A percentile compares a stretch with the other conserved stretches of the same genome.
Evolutionary conservation across 2,329 filamentous ascomycete species (phyloP).

Genomic region (Calonectria multiphialidica): DNA sequence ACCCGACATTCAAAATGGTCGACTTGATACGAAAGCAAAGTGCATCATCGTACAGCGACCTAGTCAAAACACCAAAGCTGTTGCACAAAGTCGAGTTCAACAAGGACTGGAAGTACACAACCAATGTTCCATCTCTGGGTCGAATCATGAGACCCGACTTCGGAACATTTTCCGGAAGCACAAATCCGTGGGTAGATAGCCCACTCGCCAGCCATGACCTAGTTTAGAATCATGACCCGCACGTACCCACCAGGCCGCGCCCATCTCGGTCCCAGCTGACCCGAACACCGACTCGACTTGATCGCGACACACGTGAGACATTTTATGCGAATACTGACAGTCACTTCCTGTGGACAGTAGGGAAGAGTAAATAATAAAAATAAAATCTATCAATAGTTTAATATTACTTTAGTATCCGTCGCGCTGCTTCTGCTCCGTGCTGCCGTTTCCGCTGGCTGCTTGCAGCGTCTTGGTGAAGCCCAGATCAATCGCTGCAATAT

Average conservation of each 20-base stretch:
- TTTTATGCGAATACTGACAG: not conserved
- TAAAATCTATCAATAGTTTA: not conserved
- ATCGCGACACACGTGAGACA: not conserved
- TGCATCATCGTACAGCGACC: too few species aligned
- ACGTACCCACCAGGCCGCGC: not conserved
- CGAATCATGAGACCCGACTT: too few species aligned
- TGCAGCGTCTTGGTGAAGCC: not conserved
- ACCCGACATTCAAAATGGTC: too few species aligned
- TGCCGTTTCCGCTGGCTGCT: slow-evolving; percentile 1
- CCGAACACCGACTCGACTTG: not conserved
- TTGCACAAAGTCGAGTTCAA: too few species aligned
- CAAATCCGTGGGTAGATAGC: not conserved
- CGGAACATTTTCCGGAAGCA: not conserved
- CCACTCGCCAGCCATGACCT: not conserved
- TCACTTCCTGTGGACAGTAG: not conserved
- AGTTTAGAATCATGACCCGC: not conserved
- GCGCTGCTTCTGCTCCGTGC: not conserved
- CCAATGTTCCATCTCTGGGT: too few species aligned
- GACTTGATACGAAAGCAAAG: too few species aligned
- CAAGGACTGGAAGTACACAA: too few species aligned
- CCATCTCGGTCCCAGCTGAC: not conserved
- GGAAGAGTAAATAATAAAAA: not conserved
- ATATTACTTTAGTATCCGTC: slow-evolving; percentile 9
- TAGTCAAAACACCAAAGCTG: too few species aligned
- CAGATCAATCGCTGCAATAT: not conserved